A percentile compares a stretch with the other conserved stretches of the same genome.
These are phyloP conservation scores for Suhomyces wounanorum DNA, from an alignment of 1,139 yeast genomes.

Conservation along the genomic window DNA sequence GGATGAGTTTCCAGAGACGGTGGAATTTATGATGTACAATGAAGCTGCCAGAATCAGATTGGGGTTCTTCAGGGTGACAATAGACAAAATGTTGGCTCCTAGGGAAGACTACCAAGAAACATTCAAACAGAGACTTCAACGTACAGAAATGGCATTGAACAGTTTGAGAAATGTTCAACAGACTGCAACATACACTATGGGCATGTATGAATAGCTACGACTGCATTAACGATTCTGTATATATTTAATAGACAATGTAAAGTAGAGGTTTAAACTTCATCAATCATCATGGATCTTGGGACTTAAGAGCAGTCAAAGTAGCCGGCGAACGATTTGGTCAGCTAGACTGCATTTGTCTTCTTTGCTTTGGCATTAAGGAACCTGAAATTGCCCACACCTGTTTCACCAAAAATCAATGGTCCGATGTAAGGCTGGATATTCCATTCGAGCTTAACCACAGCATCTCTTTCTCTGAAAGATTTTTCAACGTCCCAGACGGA, in stretches of 20 bases:
- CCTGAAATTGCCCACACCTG: conserved; percentile 33
- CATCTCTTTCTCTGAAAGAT: conserved; percentile 65
- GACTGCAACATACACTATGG: conserved; percentile 3
- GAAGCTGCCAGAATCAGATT: conserved; percentile 22
- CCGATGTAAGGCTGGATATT: conserved; percentile 93
- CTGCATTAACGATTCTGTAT: conserved; percentile 7
- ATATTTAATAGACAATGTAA: conserved; percentile 5
- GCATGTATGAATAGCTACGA: neutral
- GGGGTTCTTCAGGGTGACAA: conserved; percentile 25
- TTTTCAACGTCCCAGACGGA: conserved; percentile 86
- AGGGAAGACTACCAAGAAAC: conserved; percentile 21
- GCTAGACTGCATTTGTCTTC: neutral
- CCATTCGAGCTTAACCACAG: conserved; percentile 78
- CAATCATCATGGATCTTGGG: neutral
- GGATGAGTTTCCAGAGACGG: conserved; percentile 38
- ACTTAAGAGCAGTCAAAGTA: neutral
- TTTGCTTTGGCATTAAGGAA: conserved; percentile 30
- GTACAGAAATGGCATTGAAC: conserved; percentile 23
- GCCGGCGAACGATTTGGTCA: neutral
- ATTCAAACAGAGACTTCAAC: conserved; percentile 21
- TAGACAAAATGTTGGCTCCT: conserved; percentile 26
- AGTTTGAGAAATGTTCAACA: conserved; percentile 1
- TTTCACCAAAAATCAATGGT: conserved; percentile 68
- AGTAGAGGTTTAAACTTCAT: neutral
- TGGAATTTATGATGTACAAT: conserved; percentile 31